Evolutionary conservation across 2,329 filamentous ascomycete species (phyloP).

Genomic region (Cercospora brassicicola): DNA sequence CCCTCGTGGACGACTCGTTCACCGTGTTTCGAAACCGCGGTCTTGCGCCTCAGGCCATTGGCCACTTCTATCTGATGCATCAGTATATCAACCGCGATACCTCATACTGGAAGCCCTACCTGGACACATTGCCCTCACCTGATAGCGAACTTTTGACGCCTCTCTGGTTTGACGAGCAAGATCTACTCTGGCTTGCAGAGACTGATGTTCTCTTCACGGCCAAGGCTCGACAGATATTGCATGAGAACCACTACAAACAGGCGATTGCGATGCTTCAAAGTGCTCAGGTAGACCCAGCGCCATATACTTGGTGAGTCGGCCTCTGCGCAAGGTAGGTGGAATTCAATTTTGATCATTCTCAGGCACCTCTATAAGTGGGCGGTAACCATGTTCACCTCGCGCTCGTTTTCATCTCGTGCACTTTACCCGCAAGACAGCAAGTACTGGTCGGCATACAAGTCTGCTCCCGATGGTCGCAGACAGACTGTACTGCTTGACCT

Average conservation of each 20-base stretch:
- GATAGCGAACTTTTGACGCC: slow-evolving; percentile 36
- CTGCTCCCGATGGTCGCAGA: slow-evolving; percentile 29
- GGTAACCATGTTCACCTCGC: slow-evolving; percentile 54
- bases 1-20: slow-evolving; percentile 39
- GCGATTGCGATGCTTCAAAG: slow-evolving; percentile 37
- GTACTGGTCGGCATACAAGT: slow-evolving; percentile 41
- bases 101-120: slow-evolving; percentile 43
- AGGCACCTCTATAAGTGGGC: slow-evolving; percentile 54
- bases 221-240: slow-evolving; percentile 37
- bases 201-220: slow-evolving; percentile 40
- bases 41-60: slow-evolving; percentile 36
- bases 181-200: slow-evolving; percentile 38
- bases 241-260: slow-evolving; percentile 41
- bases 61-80: slow-evolving; percentile 41
- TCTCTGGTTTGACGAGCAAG: slow-evolving; percentile 39
- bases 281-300: slow-evolving; percentile 35
- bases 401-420: slow-evolving; percentile 50
- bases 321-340: slow-evolving; percentile 31
- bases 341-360: slow-evolving; percentile 26
- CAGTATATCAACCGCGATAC: slow-evolving; percentile 37
- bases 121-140: slow-evolving; percentile 39
- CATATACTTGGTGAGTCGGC: slow-evolving; percentile 46
- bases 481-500: slow-evolving; percentile 40
- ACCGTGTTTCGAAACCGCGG: slow-evolving; percentile 34
- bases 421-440: slow-evolving; percentile 38